phyloP scores from a whole-genome alignment of 1,139 yeast species.

The Yamadazyma friedrichii region DNA sequence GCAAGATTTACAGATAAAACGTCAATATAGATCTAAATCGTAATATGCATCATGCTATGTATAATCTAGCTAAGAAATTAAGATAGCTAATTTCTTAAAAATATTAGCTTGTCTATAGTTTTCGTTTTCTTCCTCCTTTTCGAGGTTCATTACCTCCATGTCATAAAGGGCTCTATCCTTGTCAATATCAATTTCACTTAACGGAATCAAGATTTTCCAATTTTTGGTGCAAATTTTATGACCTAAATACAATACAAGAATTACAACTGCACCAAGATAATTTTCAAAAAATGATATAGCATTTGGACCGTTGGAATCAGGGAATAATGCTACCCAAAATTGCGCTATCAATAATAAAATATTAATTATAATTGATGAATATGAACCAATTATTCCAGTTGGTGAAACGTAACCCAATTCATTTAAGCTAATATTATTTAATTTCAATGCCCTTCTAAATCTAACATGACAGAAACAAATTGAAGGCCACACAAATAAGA shows the following conservation, averaged over 20 bases:
- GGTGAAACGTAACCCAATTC: conserved; percentile 41
- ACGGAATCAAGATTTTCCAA: conserved; percentile 31
- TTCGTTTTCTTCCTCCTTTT: conserved; percentile 40
- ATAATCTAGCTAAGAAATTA: neutral
- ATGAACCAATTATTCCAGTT: conserved; percentile 43
- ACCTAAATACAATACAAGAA: conserved; percentile 34
- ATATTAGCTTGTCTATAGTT: conserved; percentile 22
- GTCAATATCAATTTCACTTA: conserved; percentile 41
- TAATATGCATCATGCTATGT: neutral
- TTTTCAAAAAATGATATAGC: conserved; percentile 35
- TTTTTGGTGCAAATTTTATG: conserved; percentile 37
- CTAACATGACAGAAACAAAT: conserved; percentile 43
- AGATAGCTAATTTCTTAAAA: conserved; percentile 3
- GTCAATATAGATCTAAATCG: too few species aligned
- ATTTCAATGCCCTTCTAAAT: conserved; percentile 41
- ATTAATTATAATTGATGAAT: conserved; percentile 34
- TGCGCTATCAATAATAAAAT: conserved; percentile 39
- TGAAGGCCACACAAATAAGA: conserved; percentile 43
- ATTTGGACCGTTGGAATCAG: conserved; percentile 33
- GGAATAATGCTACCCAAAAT: conserved; percentile 44
- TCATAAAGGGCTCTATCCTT: conserved; percentile 43
- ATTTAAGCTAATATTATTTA: conserved; percentile 31
- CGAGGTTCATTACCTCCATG: conserved; percentile 39
- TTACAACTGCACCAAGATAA: conserved; percentile 38
- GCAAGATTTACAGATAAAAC: too few species aligned